phyloP scores from a whole-genome alignment of 352 stramenopile species.

The Phytophthora kernoviae region DNA sequence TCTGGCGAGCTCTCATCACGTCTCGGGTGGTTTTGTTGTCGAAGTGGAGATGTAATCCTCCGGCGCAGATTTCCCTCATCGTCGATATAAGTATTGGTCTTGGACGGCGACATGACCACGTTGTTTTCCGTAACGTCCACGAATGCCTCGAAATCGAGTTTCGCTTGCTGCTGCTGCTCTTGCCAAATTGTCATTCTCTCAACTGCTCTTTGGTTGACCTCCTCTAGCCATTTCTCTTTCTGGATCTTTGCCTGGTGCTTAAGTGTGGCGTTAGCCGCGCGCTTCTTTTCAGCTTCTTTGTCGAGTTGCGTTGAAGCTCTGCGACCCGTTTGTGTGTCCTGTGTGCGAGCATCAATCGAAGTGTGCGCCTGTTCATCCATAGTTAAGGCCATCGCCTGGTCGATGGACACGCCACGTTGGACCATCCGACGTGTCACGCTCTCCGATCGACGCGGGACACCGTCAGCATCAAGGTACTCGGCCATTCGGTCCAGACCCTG shows the following conservation, averaged over 20 bases:
- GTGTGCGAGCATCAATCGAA: slow-evolving; percentile 8
- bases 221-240: slow-evolving; percentile 33
- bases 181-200: slow-evolving; percentile 39
- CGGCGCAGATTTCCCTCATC: slow-evolving; percentile 51
- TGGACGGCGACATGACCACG: slow-evolving; percentile 42
- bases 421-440: slow-evolving; percentile 38
- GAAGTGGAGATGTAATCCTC: slow-evolving; percentile 6
- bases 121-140: slow-evolving; percentile 48
- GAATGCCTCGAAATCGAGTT: slow-evolving; percentile 5
- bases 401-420: slow-evolving; percentile 40
- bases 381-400: slow-evolving; percentile 23
- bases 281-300: slow-evolving; percentile 21
- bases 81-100: slow-evolving; percentile 50
- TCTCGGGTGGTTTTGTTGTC: not conserved
- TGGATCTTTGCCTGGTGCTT: slow-evolving; percentile 37
- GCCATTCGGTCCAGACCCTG: slow-evolving; percentile 39
- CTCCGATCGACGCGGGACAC: slow-evolving; percentile 44
- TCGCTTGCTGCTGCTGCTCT: slow-evolving; percentile 25
- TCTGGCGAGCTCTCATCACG: slow-evolving; percentile 4
- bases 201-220: slow-evolving; percentile 37
- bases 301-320: slow-evolving; percentile 8
- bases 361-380: slow-evolving; percentile 36
- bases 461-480: slow-evolving; percentile 53
- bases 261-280: slow-evolving; percentile 33
- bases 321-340: slow-evolving; percentile 5